Evolutionary conservation across 2,329 filamentous ascomycete genomes (phyloP).

Genomic region (Metarhizium robertsii): DNA sequence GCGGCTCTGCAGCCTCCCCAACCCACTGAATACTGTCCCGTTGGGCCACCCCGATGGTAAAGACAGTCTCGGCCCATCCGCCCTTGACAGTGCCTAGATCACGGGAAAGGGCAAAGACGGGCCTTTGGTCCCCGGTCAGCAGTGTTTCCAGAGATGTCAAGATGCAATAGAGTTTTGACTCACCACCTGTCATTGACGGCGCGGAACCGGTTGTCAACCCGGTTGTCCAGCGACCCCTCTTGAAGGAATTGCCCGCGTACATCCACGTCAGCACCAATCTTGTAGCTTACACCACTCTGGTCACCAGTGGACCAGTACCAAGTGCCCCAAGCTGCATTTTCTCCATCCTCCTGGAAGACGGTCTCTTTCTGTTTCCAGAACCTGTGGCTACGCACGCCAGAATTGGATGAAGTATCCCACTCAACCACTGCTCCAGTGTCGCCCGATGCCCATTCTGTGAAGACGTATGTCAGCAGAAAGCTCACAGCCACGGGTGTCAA

Average conservation of each 20-base stretch:
- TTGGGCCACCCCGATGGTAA: slow-evolving; percentile 70
- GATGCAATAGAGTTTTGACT: slow-evolving; percentile 10
- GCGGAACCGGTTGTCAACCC: slow-evolving; percentile 53
- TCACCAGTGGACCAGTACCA: slow-evolving; percentile 65
- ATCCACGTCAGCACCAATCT: slow-evolving; percentile 57
- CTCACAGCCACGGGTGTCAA: neutral
- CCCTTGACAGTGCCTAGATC: slow-evolving; percentile 40
- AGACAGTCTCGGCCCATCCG: slow-evolving; percentile 41
- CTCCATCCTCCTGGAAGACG: slow-evolving; percentile 56
- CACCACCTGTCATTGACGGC: slow-evolving; percentile 23
- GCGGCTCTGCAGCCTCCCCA: slow-evolving; percentile 51
- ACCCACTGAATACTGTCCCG: slow-evolving; percentile 69
- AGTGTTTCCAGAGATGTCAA: neutral
- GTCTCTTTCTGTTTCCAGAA: slow-evolving; percentile 52
- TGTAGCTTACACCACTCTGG: slow-evolving; percentile 46
- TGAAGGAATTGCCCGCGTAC: slow-evolving; percentile 59
- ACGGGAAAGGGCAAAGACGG: slow-evolving; percentile 71
- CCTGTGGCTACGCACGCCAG: slow-evolving; percentile 53
- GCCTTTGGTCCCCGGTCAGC: slow-evolving; percentile 29
- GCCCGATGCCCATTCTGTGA: slow-evolving; percentile 61
- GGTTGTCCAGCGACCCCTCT: slow-evolving; percentile 53
- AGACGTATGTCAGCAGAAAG: neutral
- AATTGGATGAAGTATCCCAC: slow-evolving; percentile 48
- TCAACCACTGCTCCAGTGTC: slow-evolving; percentile 44
- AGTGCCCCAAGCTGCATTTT: slow-evolving; percentile 74